Evolutionary conservation across 1,284 basidiomycete genomes (phyloP), one percentile per base, ranked within the genome.

Genomic region (Coniferiporia weirii): DNA sequence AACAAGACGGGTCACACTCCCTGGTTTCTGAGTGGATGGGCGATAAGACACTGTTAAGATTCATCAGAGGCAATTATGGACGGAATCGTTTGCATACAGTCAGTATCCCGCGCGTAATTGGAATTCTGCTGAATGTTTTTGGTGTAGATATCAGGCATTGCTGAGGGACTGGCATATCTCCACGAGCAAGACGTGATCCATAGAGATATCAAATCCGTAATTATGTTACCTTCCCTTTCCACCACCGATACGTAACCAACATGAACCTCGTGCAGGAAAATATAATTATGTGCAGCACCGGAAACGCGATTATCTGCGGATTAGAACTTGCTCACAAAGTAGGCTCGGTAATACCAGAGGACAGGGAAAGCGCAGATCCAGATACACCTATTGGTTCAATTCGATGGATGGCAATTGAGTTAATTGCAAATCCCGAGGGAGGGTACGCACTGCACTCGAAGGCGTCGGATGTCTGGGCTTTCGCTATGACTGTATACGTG

Each of bases 11-110:
- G 17, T 9, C 54, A 12, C 45, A 51, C 46, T 19, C 27, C 32
- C 32, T 58, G 3, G 52, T 61, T 10, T 52, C 50, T 1, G 50
- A 58, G 47, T 58, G 60, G 56, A 58, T 58, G 60, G 22, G 54
- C 5, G 57, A 61, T 5, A 52, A 52, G 20, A 35, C 43, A 4
- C 9, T 52, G 12, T 22, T 20, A 40, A 34, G 17, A 3, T 58
- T 54, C 43, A 34, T 58, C 43, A 45, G 20, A 19, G 20, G 10
- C 8, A 27, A 58, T 45, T 40, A 32, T 7, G 32, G 44, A 22
- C 35, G 20, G 15, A 40, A 58, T n/a, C 15, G 52, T 3, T 15
- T 53, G 8, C 8, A 46, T 20, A 17, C 53, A n/a, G 57, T 58
- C 12, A 35, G 45, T 49, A 7, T 49, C 27, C 27, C 27, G 5